phyloP scores from a whole-genome alignment of 345 rosid species.

The Brassica rapa region DNA sequence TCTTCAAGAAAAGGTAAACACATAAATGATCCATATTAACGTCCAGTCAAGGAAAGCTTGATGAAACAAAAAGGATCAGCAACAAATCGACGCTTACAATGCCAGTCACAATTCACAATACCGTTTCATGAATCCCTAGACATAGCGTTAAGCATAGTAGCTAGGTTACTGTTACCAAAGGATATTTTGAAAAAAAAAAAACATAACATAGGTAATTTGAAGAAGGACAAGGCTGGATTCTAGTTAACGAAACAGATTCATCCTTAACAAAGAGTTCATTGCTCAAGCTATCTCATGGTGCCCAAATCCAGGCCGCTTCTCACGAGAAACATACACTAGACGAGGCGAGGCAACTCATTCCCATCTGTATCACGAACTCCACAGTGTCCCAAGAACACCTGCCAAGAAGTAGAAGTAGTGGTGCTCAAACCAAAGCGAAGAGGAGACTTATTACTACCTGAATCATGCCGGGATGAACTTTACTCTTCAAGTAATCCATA shows the following conservation, averaged over 20 bases:
- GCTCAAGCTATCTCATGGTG: slow-evolving; percentile 98
- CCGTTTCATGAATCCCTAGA: too few species aligned
- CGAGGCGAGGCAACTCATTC: slow-evolving; percentile 91
- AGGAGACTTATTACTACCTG: slow-evolving; percentile 52
- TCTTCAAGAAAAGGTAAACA: slow-evolving; percentile 40
- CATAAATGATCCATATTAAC: too few species aligned
- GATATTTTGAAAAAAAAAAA: too few species aligned
- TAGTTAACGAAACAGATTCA: not conserved
- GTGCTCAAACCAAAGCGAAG: too few species aligned
- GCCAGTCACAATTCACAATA: too few species aligned
- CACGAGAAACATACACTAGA: slow-evolving; percentile 94
- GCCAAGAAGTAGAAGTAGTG: slow-evolving; percentile 4
- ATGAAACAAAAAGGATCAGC: too few species aligned
- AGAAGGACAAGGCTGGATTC: too few species aligned
- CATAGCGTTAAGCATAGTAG: too few species aligned
- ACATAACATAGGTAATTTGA: too few species aligned
- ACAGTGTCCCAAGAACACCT: slow-evolving; percentile 91
- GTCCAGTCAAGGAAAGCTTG: too few species aligned
- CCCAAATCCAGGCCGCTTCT: slow-evolving; percentile 94
- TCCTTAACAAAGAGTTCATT: slow-evolving; percentile 81
- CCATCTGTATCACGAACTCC: slow-evolving; percentile 79
- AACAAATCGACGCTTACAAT: too few species aligned
- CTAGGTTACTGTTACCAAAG: too few species aligned
- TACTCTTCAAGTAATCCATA: slow-evolving; percentile 85
- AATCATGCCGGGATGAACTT: slow-evolving; percentile 98